Conservation (phyloP, 495 filamentous ascomycete species). For the Pseudotulostoma volvatum region DNA sequence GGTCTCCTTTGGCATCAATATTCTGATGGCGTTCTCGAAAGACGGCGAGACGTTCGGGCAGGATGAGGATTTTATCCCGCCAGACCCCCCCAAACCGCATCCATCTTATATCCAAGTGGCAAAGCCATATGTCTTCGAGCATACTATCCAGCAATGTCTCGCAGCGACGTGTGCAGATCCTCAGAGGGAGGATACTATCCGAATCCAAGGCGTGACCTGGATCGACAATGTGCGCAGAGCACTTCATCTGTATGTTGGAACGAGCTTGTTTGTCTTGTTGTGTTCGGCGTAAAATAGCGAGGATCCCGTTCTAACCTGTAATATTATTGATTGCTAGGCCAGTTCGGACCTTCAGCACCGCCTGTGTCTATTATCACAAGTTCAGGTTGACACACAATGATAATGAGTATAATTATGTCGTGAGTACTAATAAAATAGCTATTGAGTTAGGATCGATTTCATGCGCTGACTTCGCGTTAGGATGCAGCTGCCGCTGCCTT, state of each 20-base stretch:
- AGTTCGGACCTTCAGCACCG: conserved; percentile 70
- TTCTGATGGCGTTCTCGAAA: conserved; percentile 1
- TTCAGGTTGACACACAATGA: conserved; percentile 69
- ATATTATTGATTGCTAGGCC: conserved; percentile 39
- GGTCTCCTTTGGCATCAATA: too few relatives aligned
- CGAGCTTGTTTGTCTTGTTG: conserved; percentile 2
- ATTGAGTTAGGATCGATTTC: too few relatives aligned
- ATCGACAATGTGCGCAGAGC: conserved; percentile 61
- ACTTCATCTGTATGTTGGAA: conserved; percentile 43
- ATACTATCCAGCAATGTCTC: conserved; percentile 43
- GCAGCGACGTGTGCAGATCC: conserved; percentile 35
- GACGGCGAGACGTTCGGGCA: conserved; percentile 7
- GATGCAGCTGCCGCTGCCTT: conserved; percentile 79
- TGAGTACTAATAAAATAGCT: conserved; percentile 16
- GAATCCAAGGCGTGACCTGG: conserved; percentile 63
- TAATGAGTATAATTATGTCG: conserved; percentile 46
- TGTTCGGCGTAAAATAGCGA: conserved; percentile 1
- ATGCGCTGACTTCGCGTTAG: too few relatives aligned
- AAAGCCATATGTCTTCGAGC: conserved; percentile 49
- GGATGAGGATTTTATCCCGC: conserved; percentile 6
- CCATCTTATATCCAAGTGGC: conserved; percentile 58
- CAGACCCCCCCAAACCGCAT: conserved; percentile 37
- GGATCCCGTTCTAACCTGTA: too few relatives aligned
- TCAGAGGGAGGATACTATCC: conserved; percentile 48
- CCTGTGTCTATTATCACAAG: conserved; percentile 72